These are phyloP conservation scores for Juglanconis sp. DNA, from an alignment of 2,329 filamentous ascomycete genomes.

Conservation along the genomic window DNA sequence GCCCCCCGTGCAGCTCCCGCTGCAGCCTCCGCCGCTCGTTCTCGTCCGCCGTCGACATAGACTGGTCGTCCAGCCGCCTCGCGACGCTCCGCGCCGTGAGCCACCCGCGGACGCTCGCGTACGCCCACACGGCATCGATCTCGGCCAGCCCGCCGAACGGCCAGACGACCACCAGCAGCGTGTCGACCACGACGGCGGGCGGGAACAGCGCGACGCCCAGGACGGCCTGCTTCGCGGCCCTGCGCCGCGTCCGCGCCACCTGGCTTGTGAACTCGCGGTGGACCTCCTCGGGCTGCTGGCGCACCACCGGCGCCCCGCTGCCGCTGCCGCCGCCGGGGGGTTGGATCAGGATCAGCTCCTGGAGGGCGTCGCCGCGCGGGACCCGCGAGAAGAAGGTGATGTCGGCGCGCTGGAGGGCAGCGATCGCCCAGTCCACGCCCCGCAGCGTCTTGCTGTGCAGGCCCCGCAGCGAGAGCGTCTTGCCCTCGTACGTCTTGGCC, in stretches of 20 bases:
- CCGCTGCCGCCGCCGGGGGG: not conserved
- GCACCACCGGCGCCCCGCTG: not conserved
- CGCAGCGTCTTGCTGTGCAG: conserved; percentile 8
- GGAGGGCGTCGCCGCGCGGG: not conserved
- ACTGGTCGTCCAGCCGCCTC: not conserved
- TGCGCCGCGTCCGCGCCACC: not conserved
- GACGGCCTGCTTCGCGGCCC: not conserved
- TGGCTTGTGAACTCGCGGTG: not conserved
- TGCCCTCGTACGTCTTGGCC: conserved; percentile 11
- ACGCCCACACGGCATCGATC: conserved; percentile 11
- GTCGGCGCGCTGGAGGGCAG: conserved; percentile 2
- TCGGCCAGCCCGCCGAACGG: conserved; percentile 7
- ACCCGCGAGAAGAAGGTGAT: conserved; percentile 11
- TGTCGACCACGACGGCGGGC: conserved; percentile 3
- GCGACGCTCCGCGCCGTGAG: conserved; percentile 2
- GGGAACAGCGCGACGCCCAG: not conserved
- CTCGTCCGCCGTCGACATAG: not conserved
- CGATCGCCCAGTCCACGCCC: conserved; percentile 4
- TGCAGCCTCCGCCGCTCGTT: not conserved
- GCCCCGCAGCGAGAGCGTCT: not conserved
- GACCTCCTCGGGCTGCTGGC: not conserved
- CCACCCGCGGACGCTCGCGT: not conserved
- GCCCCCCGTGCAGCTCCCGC: not conserved
- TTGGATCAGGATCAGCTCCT: conserved; percentile 1
- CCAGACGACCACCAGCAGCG: not conserved